phyloP scores from a whole-genome alignment of 139 green algal genomes.

The Yamagishiella unicocca region DNA sequence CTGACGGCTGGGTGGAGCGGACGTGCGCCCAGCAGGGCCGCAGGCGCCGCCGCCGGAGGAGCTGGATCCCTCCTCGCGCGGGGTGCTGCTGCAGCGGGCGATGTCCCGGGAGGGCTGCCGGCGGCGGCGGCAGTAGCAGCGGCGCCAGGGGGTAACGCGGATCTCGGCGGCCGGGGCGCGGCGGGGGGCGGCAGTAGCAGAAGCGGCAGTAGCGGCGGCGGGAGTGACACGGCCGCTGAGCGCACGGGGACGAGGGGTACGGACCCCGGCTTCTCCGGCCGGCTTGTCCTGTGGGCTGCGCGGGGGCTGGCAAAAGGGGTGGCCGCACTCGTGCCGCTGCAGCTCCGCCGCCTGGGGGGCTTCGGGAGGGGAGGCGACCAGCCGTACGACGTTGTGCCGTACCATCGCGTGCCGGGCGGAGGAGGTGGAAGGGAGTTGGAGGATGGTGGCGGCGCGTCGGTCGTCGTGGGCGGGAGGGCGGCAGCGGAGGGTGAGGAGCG shows the following conservation, averaged over 20 bases:
- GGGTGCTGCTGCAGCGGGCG: no score
- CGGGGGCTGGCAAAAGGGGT: not conserved
- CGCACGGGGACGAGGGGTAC: not conserved
- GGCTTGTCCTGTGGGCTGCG: not conserved
- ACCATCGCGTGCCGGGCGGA: no score
- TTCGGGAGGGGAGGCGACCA: no score
- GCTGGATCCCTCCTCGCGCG: no score
- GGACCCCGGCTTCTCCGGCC: not conserved
- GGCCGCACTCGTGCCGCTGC: not conserved
- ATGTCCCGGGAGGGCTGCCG: no score
- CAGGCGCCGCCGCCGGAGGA: no score
- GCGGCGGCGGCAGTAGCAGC: not conserved
- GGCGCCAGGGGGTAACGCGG: not conserved
- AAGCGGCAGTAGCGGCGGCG: not conserved
- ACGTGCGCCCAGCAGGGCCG: no score
- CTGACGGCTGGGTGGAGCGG: no score
- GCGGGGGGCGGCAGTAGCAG: not conserved
- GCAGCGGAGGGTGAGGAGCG: not conserved
- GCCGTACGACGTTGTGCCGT: no score
- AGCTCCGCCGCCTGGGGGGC: not conserved
- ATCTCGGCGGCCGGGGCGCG: not conserved
- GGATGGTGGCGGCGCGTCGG: no score
- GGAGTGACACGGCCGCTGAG: not conserved
- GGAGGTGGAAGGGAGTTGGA: no score
- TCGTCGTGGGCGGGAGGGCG: no score